Percentiles rank a stretch among this genome's conserved stretches.
These are phyloP conservation scores for Komagataella populi DNA, from an alignment of 805 yeast species.

Conservation along the genomic window DNA sequence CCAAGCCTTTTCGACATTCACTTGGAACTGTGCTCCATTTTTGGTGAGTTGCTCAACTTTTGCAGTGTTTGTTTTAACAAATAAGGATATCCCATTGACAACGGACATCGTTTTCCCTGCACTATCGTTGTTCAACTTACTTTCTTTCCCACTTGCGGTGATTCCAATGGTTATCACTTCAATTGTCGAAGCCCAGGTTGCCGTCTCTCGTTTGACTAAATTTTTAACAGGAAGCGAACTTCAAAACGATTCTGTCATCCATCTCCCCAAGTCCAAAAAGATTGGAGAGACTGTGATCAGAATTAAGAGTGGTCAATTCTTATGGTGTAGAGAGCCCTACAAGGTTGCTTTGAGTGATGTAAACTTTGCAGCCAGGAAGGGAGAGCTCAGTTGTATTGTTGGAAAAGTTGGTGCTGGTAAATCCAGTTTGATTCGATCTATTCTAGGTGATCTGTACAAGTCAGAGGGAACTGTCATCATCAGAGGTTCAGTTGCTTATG, in stretches of 20 bases:
- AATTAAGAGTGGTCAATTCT: constrained; percentile 45
- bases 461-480: constrained; percentile 58
- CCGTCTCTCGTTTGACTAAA: constrained; percentile 56
- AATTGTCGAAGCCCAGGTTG: constrained; percentile 80
- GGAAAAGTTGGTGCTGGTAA: constrained; percentile 91
- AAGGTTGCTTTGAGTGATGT: constrained; percentile 56
- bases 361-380: constrained; percentile 52
- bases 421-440: constrained; percentile 65
- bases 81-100: constrained; percentile 50
- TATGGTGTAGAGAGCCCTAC: constrained; percentile 67
- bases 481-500: constrained; percentile 77
- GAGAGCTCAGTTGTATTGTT: constrained; percentile 72
- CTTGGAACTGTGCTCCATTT: constrained; percentile 81
- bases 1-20: constrained; percentile 56
- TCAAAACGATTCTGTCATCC: constrained; percentile 60
- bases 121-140: constrained; percentile 71
- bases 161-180: constrained; percentile 84
- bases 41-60: constrained; percentile 84
- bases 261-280: constrained; percentile 28
- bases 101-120: constrained; percentile 93
- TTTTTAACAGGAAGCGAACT: constrained; percentile 70
- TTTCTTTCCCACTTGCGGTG: constrained; percentile 84
- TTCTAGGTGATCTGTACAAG: constrained; percentile 74
- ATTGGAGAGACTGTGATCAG: constrained; percentile 48
- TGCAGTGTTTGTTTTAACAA: constrained; percentile 56